These are phyloP conservation scores for Dioszegia hungarica DNA, from an alignment of 768 basidiomycete species.

Conservation along the genomic window DNA sequence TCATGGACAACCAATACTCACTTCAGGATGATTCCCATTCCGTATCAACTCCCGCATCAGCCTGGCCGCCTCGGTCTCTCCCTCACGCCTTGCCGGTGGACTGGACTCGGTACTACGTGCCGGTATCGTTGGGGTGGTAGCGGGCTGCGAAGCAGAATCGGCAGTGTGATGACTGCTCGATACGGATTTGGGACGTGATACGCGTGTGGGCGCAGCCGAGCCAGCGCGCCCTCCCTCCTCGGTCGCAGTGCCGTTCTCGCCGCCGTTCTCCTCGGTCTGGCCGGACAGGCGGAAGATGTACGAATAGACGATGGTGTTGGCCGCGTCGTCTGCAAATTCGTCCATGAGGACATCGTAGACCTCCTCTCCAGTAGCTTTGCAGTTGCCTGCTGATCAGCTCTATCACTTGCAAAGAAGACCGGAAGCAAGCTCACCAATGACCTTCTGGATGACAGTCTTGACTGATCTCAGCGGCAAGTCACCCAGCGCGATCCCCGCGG, in stretches of 20 bases:
- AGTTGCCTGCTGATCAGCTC: slow-evolving; percentile 47
- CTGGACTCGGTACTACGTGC: slow-evolving; percentile 42
- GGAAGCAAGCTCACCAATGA: slow-evolving; percentile 76
- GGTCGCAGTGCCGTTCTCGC: slow-evolving; percentile 53
- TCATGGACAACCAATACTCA: slow-evolving; percentile 10
- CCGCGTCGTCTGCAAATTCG: slow-evolving; percentile 70
- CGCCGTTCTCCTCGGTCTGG: background rate
- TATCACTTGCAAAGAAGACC: background rate
- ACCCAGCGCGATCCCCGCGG: slow-evolving; percentile 85
- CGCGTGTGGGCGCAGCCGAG: background rate
- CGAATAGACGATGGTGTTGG: slow-evolving; percentile 26
- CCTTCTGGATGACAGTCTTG: slow-evolving; percentile 96
- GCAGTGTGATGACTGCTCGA: background rate
- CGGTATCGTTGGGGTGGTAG: background rate
- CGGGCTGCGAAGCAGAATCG: background rate
- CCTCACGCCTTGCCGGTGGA: slow-evolving; percentile 29
- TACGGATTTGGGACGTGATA: background rate
- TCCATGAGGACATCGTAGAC: slow-evolving; percentile 85
- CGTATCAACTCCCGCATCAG: slow-evolving; percentile 66
- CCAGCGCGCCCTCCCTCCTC: slow-evolving; percentile 11
- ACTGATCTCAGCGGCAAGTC: slow-evolving; percentile 97
- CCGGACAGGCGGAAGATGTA: slow-evolving; percentile 12
- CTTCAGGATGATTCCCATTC: slow-evolving; percentile 64
- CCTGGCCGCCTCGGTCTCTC: slow-evolving; percentile 67
- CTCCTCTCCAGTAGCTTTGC: slow-evolving; percentile 50